Percentiles rank a stretch among this genome's conserved stretches.
phyloP scores from a whole-genome alignment of 2,329 filamentous ascomycete species.

The Aspergillus quadrilineatus region DNA sequence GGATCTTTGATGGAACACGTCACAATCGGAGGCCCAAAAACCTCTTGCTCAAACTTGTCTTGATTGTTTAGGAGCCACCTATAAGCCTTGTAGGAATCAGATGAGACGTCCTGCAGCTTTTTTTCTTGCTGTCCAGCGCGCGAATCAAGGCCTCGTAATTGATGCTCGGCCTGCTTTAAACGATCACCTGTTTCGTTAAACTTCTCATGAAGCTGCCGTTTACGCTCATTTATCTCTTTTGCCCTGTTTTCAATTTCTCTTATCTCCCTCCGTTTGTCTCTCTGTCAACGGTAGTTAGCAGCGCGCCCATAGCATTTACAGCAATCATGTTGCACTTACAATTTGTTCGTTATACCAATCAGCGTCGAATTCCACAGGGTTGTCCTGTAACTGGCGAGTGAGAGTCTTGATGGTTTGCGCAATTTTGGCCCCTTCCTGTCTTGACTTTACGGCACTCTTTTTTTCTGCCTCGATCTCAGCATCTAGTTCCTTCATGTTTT shows the following conservation, averaged over 20 bases:
- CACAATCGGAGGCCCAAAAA: constrained; percentile 78
- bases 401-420: constrained; percentile 61
- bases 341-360: constrained; percentile 70
- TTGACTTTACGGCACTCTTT: constrained; percentile 52
- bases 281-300: constrained; percentile 44
- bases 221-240: constrained; percentile 41
- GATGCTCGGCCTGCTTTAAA: constrained; percentile 45
- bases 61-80: constrained; percentile 76
- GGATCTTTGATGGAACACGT: constrained; percentile 76
- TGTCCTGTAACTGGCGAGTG: constrained; percentile 62
- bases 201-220: constrained; percentile 30
- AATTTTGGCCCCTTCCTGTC: constrained; percentile 52
- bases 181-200: constrained; percentile 37
- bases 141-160: constrained; percentile 65
- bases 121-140: constrained; percentile 71
- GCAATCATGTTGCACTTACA: constrained; percentile 48
- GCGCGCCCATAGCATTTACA: constrained; percentile 9
- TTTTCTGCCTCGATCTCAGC: constrained; percentile 52
- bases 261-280: constrained; percentile 51
- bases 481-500: constrained; percentile 37
- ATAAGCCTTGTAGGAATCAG: constrained; percentile 70
- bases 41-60: constrained; percentile 67
- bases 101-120: constrained; percentile 60
- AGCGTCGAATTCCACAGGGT: constrained; percentile 66
- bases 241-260: constrained; percentile 43